Conservation (phyloP, 768 basidiomycete species). For the Boletus pseudo-olivaceus region DNA sequence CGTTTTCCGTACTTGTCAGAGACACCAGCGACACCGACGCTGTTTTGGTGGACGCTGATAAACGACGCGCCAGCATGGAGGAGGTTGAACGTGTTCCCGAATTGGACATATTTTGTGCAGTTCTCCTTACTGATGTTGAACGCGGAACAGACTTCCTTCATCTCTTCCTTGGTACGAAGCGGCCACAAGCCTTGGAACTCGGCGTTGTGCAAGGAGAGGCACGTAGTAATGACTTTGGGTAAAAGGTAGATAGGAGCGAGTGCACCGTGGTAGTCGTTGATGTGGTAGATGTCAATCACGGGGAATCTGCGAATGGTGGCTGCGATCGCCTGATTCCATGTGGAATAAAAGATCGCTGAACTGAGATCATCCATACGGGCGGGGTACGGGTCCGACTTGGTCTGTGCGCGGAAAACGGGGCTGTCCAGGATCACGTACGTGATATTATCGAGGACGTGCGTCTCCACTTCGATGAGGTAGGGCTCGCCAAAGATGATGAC, state of each 20-base stretch:
- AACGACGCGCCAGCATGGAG: constrained; percentile 91
- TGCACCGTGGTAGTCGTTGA: constrained; percentile 95
- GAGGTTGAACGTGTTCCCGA: constrained; percentile 96
- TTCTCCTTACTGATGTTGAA: constrained; percentile 97
- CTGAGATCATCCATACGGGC: constrained; percentile 96
- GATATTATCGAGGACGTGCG: constrained; percentile 90
- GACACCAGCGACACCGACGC: constrained; percentile 91
- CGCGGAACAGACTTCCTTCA: constrained; percentile 97
- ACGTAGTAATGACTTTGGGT: constrained; percentile 86
- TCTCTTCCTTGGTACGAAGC: constrained; percentile 93
- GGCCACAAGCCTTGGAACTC: constrained; percentile 98
- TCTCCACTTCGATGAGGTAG: constrained; percentile 94
- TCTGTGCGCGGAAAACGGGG: constrained; percentile 95
- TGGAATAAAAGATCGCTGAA: constrained; percentile 96
- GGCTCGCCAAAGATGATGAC: constrained; percentile 96
- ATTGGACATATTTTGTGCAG: constrained; percentile 96
- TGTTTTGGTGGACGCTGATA: constrained; percentile 91
- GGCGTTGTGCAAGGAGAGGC: constrained; percentile 92
- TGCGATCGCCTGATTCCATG: constrained; percentile 97
- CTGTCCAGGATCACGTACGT: constrained; percentile 93
- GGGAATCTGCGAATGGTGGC: constrained; percentile 84
- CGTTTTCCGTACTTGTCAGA: constrained; percentile 98
- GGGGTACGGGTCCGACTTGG: constrained; percentile 93
- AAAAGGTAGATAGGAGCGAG: constrained; percentile 88
- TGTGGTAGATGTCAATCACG: constrained; percentile 88